Evolutionary conservation across 179 eudicot species (phyloP), one percentile per base, ranked within the genome.

Genomic region (Camellia oleifera): DNA sequence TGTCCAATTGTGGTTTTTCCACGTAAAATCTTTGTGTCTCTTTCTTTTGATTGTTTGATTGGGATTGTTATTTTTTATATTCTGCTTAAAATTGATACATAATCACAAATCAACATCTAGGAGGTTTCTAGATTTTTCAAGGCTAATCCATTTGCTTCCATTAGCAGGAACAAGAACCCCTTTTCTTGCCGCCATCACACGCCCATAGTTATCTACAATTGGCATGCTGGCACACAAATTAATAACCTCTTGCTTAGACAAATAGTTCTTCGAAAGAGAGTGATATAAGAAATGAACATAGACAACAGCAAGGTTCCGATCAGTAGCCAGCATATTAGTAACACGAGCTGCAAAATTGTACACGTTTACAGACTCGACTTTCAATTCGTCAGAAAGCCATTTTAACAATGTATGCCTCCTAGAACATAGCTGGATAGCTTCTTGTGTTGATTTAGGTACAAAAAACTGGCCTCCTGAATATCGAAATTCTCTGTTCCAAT

Each of bases 151-250:
- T 72, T 86, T 82, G 87, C 97, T 89, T 26, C 85, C 90, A 10
- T 81, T 85, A 0, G 93, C 92, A 75, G 94, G 97, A 58, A 92
- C 89, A 48, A 91, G 86, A 70, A 91, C 85, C 32, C 84, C 83
- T 32, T 75, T 77, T 61, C 84, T 75, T 7, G 4, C 6, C 23
- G 18, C 26, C 76, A 62, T 66, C 50, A 91, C 80, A 5, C 54
- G 17, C 23, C 92, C 90, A 76, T 82, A 86, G 15, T 81, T 83
- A 76, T 90, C 83, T 15, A 91, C 83, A 5, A 91, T 75, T 14
- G 97, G 95, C 91, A 93, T 84, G 18, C 40, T 18, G 45, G 20
- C 7, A 69, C 88, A 89, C 46, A 93, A 58, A 2, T 17, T 0
- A 42, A 58, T 23, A 60, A 84, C 83, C 62, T 88, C 81, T 0